These are phyloP conservation scores for Picea abies DNA, from an alignment of 83 land plant genomes.

Conservation along the genomic window DNA sequence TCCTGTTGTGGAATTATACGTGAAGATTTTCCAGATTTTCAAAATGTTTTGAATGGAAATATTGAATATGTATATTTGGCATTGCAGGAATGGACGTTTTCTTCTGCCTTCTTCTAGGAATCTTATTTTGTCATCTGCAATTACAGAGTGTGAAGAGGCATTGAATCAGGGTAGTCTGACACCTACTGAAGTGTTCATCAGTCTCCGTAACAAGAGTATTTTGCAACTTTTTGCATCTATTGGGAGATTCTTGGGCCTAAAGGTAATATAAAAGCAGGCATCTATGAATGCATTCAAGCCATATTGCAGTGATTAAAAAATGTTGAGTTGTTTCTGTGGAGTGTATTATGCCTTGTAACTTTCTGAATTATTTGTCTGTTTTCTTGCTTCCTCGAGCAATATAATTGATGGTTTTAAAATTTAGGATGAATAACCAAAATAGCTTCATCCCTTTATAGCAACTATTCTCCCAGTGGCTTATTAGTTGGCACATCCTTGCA, in stretches of 20 bases:
- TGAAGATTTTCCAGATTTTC: no score
- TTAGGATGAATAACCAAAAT: neutral
- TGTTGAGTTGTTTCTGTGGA: neutral
- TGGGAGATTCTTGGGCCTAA: slow-evolving; percentile 76
- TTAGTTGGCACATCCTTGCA: neutral
- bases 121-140: slow-evolving; percentile 47
- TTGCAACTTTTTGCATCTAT: slow-evolving; percentile 83
- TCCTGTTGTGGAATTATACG: no score
- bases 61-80: slow-evolving; percentile 12
- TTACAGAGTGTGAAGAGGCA: slow-evolving; percentile 83
- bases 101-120: slow-evolving; percentile 69
- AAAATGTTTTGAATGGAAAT: neutral
- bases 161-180: slow-evolving; percentile 75
- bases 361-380: neutral
- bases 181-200: slow-evolving; percentile 76
- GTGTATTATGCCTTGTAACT: neutral
- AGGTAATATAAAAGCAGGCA: slow-evolving; percentile 46
- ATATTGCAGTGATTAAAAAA: neutral
- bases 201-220: slow-evolving; percentile 83
- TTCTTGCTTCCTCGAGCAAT: no score
- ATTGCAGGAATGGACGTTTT: slow-evolving; percentile 86
- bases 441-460: neutral
- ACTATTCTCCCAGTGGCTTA: neutral
- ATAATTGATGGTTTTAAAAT: neutral
- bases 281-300: neutral